These are phyloP conservation scores for Dryadomyces quercivorus DNA, from an alignment of 2,329 filamentous ascomycete genomes.

Conservation along the genomic window DNA sequence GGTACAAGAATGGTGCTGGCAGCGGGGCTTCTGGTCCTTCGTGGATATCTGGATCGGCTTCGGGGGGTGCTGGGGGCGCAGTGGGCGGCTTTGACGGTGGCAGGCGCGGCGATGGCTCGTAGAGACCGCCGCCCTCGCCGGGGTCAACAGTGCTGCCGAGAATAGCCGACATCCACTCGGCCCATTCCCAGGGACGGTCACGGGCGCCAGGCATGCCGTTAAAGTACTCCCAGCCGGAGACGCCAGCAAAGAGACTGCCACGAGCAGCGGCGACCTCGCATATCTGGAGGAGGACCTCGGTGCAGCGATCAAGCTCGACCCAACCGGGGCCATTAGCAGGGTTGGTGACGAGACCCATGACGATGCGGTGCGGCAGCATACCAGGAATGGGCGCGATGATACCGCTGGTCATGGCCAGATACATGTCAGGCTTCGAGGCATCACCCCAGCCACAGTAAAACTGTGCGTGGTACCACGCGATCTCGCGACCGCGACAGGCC, in stretches of 20 bases:
- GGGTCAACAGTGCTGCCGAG: slow-evolving; percentile 11
- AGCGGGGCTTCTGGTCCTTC: not conserved
- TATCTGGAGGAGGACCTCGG: slow-evolving; percentile 37
- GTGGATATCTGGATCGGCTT: not conserved
- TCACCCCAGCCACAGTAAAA: slow-evolving; percentile 80
- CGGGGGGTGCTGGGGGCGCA: not conserved
- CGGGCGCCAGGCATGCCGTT: slow-evolving; percentile 51
- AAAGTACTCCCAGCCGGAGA: slow-evolving; percentile 85
- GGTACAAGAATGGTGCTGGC: not conserved
- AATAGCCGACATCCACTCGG: slow-evolving; percentile 43
- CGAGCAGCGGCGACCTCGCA: slow-evolving; percentile 19
- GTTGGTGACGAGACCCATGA: slow-evolving; percentile 65
- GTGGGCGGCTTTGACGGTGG: no score
- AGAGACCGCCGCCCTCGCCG: no score
- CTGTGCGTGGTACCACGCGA: slow-evolving; percentile 72
- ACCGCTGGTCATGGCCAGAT: slow-evolving; percentile 44
- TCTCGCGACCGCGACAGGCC: slow-evolving; percentile 45
- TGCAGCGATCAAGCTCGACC: slow-evolving; percentile 46
- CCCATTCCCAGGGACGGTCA: slow-evolving; percentile 61
- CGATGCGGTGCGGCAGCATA: slow-evolving; percentile 60
- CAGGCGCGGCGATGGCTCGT: no score
- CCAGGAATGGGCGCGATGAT: slow-evolving; percentile 31
- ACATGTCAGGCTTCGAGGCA: slow-evolving; percentile 37
- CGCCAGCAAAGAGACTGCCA: slow-evolving; percentile 48
- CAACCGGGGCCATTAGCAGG: slow-evolving; percentile 56